Conservation (phyloP, 768 basidiomycete species). For the Suillus alpinus region DNA sequence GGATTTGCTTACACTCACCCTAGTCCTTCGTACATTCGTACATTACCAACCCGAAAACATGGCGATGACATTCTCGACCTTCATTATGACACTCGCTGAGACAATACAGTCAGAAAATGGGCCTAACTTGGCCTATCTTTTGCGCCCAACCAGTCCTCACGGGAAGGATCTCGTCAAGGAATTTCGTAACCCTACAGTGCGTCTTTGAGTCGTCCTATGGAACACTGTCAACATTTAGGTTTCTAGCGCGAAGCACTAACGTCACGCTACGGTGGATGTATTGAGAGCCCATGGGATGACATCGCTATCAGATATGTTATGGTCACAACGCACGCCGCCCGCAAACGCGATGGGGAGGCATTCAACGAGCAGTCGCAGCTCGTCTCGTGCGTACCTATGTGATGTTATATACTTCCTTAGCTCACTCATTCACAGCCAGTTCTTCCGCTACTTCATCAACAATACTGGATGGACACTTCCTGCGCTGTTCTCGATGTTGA, state of each 20-base stretch:
- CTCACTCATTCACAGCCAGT: slow-evolving; percentile 44
- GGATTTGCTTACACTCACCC: neutral
- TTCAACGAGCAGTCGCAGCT: slow-evolving; percentile 79
- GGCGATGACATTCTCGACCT: slow-evolving; percentile 54
- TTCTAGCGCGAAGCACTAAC: slow-evolving; percentile 22
- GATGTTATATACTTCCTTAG: neutral
- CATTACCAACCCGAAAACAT: slow-evolving; percentile 14
- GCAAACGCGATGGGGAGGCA: slow-evolving; percentile 64
- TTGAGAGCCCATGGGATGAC: slow-evolving; percentile 81
- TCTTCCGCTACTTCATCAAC: slow-evolving; percentile 75
- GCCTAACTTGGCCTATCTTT: slow-evolving; percentile 66
- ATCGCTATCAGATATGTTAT: slow-evolving; percentile 82
- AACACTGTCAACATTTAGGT: slow-evolving; percentile 2
- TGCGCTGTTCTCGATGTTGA: slow-evolving; percentile 74
- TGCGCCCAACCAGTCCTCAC: slow-evolving; percentile 74
- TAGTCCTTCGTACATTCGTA: neutral
- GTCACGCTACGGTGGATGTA: slow-evolving; percentile 49
- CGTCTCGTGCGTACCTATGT: slow-evolving; percentile 58
- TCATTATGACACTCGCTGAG: slow-evolving; percentile 57
- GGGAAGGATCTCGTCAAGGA: slow-evolving; percentile 75
- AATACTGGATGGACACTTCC: slow-evolving; percentile 87
- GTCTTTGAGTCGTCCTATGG: slow-evolving; percentile 11
- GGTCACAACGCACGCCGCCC: slow-evolving; percentile 67
- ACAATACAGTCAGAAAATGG: slow-evolving; percentile 64
- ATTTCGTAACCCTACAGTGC: slow-evolving; percentile 55